Conservation (phyloP, 805 yeast species). For the Schwanniomyces vanrijiae region DNA sequence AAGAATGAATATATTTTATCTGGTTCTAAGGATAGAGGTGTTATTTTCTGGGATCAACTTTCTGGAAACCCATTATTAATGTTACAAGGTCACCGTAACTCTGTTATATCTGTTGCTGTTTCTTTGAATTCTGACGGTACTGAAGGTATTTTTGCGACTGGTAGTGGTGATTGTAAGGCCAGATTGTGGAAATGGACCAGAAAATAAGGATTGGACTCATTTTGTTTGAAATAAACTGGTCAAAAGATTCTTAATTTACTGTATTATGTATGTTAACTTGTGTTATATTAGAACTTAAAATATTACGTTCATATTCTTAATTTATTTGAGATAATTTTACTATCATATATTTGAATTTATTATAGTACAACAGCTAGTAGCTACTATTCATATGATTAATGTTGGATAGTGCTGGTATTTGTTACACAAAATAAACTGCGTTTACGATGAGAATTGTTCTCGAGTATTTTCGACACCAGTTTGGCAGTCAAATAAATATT, state of each 20-base stretch:
- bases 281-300: not conserved
- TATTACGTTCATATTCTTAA: not conserved
- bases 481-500: conserved; percentile 4
- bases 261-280: not conserved
- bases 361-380: too few relatives aligned
- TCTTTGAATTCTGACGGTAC: conserved; percentile 73
- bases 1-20: conserved; percentile 87
- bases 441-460: conserved; percentile 2
- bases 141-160: conserved; percentile 91
- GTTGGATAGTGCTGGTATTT: not conserved
- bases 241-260: not conserved
- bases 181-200: conserved; percentile 91
- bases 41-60: conserved; percentile 91
- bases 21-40: conserved; percentile 97
- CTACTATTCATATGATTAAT: too few relatives aligned
- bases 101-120: conserved; percentile 92
- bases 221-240: not conserved
- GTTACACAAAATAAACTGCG: conserved; percentile 1
- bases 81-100: conserved; percentile 96
- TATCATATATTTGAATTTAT: not conserved
- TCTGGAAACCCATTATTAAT: conserved; percentile 90
- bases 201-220: conserved; percentile 16
- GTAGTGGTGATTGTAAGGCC: conserved; percentile 96
- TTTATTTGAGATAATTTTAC: not conserved
- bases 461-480: conserved; percentile 1